phyloP scores from a whole-genome alignment of 768 basidiomycete genomes.

The Pisolithus tinctorius region DNA sequence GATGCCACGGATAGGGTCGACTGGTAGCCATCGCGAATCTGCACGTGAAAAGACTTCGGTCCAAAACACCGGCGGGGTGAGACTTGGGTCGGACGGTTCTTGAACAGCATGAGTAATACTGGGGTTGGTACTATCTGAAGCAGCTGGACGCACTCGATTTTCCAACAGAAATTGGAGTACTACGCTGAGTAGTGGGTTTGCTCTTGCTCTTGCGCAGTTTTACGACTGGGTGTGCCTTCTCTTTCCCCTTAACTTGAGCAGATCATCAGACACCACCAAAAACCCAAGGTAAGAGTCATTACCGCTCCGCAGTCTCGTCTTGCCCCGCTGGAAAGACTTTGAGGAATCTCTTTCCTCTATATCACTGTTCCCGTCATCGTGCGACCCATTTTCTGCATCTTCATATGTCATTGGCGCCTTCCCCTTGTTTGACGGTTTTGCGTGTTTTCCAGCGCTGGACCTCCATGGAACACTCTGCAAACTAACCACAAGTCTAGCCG shows the following conservation, averaged over 20 bases:
- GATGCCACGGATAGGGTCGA: conserved; percentile 78
- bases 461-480: conserved; percentile 93
- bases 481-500: conserved; percentile 82
- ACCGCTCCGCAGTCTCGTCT: conserved; percentile 23
- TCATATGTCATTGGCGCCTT: conserved; percentile 19
- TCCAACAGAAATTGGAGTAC: conserved; percentile 13
- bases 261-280: conserved; percentile 4
- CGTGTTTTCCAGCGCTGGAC: conserved; percentile 48
- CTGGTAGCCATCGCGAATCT: conserved; percentile 85
- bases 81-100: conserved; percentile 42
- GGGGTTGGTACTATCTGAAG: conserved; percentile 5
- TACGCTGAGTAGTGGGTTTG: conserved; percentile 40
- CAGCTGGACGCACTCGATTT: conserved; percentile 13
- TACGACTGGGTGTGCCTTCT: conserved; percentile 48
- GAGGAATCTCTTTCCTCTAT: conserved; percentile 31
- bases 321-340: conserved; percentile 23
- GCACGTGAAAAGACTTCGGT: conserved; percentile 93
- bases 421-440: conserved; percentile 32
- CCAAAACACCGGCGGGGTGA: conserved; percentile 88
- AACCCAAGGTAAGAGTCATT: neutral
- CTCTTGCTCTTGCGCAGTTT: conserved; percentile 51
- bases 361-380: conserved; percentile 31
- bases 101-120: conserved; percentile 11
- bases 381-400: conserved; percentile 16
- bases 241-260: conserved; percentile 46